phyloP scores from a whole-genome alignment of 1,284 basidiomycete species.

The Boletus hoseneyae region DNA sequence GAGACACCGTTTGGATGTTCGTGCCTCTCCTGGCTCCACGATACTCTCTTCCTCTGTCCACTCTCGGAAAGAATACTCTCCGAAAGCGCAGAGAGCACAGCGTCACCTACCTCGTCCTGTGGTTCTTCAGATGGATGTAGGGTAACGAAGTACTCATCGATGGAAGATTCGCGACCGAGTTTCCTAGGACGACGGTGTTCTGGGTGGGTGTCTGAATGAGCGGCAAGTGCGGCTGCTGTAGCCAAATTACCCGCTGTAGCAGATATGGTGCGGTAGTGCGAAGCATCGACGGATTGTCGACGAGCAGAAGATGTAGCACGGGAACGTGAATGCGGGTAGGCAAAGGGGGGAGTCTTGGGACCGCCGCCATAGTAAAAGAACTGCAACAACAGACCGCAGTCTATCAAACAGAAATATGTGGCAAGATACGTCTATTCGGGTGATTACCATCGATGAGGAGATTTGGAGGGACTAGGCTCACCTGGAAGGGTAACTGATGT shows the following conservation, averaged over 20 bases:
- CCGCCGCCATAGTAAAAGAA: constrained; percentile 68
- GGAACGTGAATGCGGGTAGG: constrained; percentile 39
- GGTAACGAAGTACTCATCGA: constrained; percentile 18
- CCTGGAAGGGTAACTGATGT: constrained; percentile 92
- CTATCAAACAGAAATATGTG: constrained; percentile 81
- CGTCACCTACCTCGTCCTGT: constrained; percentile 51
- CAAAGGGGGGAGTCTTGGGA: constrained; percentile 35
- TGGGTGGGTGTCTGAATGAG: constrained; percentile 48
- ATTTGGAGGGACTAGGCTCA: constrained; percentile 34
- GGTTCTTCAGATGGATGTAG: constrained; percentile 32
- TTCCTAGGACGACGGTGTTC: constrained; percentile 26
- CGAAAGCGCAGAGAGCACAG: constrained; percentile 50
- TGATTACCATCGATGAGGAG: neutral
- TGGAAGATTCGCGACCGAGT: constrained; percentile 17
- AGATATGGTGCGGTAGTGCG: constrained; percentile 66
- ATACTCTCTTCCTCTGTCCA: constrained; percentile 53
- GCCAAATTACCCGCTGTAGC: constrained; percentile 66
- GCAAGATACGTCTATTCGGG: constrained; percentile 78
- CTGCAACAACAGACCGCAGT: constrained; percentile 70
- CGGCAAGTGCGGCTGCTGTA: constrained; percentile 59
- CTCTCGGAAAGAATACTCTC: constrained; percentile 74
- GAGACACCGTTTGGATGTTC: constrained; percentile 40
- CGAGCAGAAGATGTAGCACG: constrained; percentile 43
- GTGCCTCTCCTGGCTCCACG: constrained; percentile 63
- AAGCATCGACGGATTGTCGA: constrained; percentile 47